These are phyloP conservation scores for Tetradesmus obliquus DNA, from an alignment of 139 green algal species.

Conservation along the genomic window DNA sequence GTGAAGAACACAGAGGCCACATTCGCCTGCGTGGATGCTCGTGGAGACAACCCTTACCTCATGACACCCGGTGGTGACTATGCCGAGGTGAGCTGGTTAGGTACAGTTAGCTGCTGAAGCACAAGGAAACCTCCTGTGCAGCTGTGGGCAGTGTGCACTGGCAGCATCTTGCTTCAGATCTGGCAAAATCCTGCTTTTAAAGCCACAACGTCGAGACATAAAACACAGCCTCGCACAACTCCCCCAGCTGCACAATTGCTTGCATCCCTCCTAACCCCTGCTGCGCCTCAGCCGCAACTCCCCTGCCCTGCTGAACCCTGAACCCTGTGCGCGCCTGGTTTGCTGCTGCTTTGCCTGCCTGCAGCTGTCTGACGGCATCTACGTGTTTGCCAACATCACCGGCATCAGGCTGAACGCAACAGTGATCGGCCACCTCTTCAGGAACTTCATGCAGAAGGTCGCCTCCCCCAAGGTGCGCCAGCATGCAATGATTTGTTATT, in stretches of 20 bases:
- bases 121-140: too few relatives aligned
- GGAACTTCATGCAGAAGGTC: conserved; percentile 23
- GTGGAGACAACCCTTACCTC: background rate
- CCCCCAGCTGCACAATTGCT: too few relatives aligned
- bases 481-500: background rate
- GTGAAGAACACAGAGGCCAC: background rate
- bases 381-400: conserved; percentile 24
- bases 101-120: too few relatives aligned
- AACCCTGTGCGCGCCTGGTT: background rate
- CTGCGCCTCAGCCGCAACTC: too few relatives aligned
- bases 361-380: conserved; percentile 17
- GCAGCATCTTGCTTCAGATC: too few relatives aligned
- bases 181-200: too few relatives aligned
- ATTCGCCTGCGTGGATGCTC: conserved; percentile 40
- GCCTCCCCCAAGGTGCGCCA: background rate
- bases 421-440: conserved; percentile 22
- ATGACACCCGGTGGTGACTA: conserved; percentile 38
- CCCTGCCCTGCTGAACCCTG: too few relatives aligned
- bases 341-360: background rate
- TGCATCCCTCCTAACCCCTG: too few relatives aligned
- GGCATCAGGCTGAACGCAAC: conserved; percentile 36
- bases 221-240: too few relatives aligned
- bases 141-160: too few relatives aligned
- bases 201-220: too few relatives aligned
- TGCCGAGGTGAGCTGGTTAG: background rate